Evolutionary conservation across 257 asterid genomes (phyloP).

Genomic region (Ophiorrhiza pumila): DNA sequence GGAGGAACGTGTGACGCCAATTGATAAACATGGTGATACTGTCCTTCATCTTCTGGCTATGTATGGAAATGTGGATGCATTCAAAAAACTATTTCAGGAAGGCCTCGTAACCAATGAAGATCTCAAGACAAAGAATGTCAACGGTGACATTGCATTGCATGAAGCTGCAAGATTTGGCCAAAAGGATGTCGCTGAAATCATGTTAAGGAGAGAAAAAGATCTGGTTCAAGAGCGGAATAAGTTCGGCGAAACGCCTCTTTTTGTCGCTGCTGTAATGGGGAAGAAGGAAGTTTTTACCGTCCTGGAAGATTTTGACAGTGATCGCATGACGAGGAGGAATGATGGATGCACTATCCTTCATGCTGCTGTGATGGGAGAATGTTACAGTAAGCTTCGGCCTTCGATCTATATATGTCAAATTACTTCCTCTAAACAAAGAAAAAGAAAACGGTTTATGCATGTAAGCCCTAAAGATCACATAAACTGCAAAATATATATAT

Average conservation of each 20-base stretch:
- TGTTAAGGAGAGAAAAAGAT: not conserved
- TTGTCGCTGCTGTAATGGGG: not conserved
- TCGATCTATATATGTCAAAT: too few relatives aligned
- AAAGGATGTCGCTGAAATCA: not conserved
- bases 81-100: not conserved
- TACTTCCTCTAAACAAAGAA: too few relatives aligned
- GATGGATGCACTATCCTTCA: too few relatives aligned
- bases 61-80: too few relatives aligned
- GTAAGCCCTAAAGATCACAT: too few relatives aligned
- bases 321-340: not conserved
- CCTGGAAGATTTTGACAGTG: not conserved
- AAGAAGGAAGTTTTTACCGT: conserved; percentile 4
- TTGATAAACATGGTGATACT: too few relatives aligned
- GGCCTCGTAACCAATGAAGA: not conserved
- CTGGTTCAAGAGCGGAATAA: not conserved
- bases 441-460: too few relatives aligned
- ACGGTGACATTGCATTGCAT: conserved; percentile 12
- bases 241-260: conserved; percentile 17
- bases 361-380: too few relatives aligned
- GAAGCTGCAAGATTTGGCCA: conserved; percentile 11
- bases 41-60: too few relatives aligned
- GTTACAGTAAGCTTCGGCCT: too few relatives aligned
- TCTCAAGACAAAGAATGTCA: not conserved
- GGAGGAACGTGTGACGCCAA: too few relatives aligned
- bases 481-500: too few relatives aligned